Base-by-base conservation (phyloP, 2,329 filamentous ascomycete species). In the Trichoderma sp. region DNA sequence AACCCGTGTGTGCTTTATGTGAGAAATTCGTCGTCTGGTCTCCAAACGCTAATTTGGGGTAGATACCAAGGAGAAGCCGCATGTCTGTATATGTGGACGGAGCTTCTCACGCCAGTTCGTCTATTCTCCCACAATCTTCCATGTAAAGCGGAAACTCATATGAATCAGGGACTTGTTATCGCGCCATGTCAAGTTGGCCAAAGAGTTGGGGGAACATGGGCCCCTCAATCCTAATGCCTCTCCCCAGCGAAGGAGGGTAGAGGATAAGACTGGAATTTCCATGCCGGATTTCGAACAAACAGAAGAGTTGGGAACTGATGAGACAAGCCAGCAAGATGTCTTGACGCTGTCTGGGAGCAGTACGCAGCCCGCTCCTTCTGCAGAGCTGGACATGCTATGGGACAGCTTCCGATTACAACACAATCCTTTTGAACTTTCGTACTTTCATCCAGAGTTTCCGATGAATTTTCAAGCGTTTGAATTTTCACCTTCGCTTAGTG, bases 11-110 rank as follows among this genome's bases (percentile, higher is more conserved):
- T 11, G 26, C 32, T 30, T 37, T 5, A 18, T 6, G 18, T 34
- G 51, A 14, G 51, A 65, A 10, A 39, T 32, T 8, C 14, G 1
- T n/a, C 26, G 26, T 16, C 43, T 26, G 37, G 5, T 34, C 46
- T n/a, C 21, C 24, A 28, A 49, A 6, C 26, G 30, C 60, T 43
- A n/a, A 58, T 8, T 58, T 58, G 63, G 52, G 37, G 63, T 43
- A 66, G 63, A 66, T 37, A 66, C 63, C 21, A 66, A 66, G 13
- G 63, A 66, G 52, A 66, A 66, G 52, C 63, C 63, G 13, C 63
- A 66, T 32, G 63, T 37, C 24, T 66, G 63, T 39, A 66, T 66
- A 16, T 66, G 63, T 34, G 63, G 63, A n/a, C 51, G 63, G 63
- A 46, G 14, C n/a, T 66, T 66, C 39, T 66, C 63, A 18, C 63